Evolutionary conservation across 768 basidiomycete species (phyloP).

Genomic region (Boletus coccyginus): DNA sequence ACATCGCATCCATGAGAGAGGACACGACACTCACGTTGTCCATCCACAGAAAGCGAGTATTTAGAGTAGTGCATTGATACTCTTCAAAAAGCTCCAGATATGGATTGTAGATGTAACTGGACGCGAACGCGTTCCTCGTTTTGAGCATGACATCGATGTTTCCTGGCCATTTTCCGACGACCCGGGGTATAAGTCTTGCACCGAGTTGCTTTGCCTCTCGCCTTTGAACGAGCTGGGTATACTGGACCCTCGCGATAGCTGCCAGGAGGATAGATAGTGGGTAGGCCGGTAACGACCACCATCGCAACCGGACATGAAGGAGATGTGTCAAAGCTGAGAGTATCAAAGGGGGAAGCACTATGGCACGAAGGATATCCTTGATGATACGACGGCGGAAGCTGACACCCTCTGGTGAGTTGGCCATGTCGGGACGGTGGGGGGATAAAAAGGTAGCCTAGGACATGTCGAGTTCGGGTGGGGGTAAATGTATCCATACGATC

Average conservation of each 20-base stretch:
- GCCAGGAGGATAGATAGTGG: slow-evolving; percentile 42
- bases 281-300: slow-evolving; percentile 37
- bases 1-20: background rate
- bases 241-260: slow-evolving; percentile 34
- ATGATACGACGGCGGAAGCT: slow-evolving; percentile 51
- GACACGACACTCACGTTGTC: slow-evolving; percentile 52
- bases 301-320: slow-evolving; percentile 33
- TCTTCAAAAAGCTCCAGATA: slow-evolving; percentile 68
- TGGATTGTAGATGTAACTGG: slow-evolving; percentile 59
- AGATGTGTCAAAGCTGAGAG: slow-evolving; percentile 33
- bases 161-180: slow-evolving; percentile 74
- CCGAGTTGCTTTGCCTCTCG: slow-evolving; percentile 47
- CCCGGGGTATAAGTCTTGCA: slow-evolving; percentile 52
- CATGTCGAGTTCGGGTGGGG: slow-evolving; percentile 2
- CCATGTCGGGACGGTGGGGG: background rate
- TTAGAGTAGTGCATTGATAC: slow-evolving; percentile 68
- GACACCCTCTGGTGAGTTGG: background rate
- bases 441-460: background rate
- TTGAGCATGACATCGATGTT: slow-evolving; percentile 66
- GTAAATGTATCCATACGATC: slow-evolving; percentile 11
- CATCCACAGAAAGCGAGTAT: slow-evolving; percentile 64
- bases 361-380: slow-evolving; percentile 41
- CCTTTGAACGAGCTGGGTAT: slow-evolving; percentile 36
- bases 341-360: slow-evolving; percentile 41
- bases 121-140: slow-evolving; percentile 54